These are phyloP conservation scores for Trichoderma afroharzianum DNA, from an alignment of 2,329 filamentous ascomycete species.

Conservation along the genomic window DNA sequence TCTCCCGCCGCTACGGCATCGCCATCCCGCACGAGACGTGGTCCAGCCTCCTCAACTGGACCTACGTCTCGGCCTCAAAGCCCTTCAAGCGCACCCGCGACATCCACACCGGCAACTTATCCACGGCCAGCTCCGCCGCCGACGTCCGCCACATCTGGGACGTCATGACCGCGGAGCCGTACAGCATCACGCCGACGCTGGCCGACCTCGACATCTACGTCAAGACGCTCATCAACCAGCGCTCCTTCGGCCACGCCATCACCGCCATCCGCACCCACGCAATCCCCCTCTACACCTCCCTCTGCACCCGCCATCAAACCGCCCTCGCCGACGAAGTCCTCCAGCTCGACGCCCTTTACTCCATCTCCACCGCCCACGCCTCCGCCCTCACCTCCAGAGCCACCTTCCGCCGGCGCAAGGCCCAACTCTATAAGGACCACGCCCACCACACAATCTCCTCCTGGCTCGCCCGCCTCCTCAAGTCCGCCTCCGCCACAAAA, in stretches of 20 bases:
- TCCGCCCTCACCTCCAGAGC: conserved; percentile 17
- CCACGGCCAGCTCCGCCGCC: conserved; percentile 35
- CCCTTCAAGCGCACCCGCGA: conserved; percentile 37
- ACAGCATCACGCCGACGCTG: conserved; percentile 54
- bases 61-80: conserved; percentile 52
- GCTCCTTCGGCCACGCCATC: conserved; percentile 31
- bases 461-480: conserved; percentile 29
- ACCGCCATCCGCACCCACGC: conserved; percentile 38
- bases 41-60: conserved; percentile 65
- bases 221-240: conserved; percentile 35
- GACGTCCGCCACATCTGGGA: conserved; percentile 55
- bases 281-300: conserved; percentile 36
- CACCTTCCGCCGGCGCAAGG: conserved; percentile 26
- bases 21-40: conserved; percentile 56
- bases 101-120: conserved; percentile 26
- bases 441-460: conserved; percentile 29
- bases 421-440: conserved; percentile 33
- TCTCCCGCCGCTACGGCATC: conserved; percentile 59
- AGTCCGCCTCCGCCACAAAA: conserved; percentile 23
- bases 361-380: background rate
- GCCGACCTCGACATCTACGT: conserved; percentile 49
- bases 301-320: conserved; percentile 26
- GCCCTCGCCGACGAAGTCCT: conserved; percentile 35
- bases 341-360: conserved; percentile 23
- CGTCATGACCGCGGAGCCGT: conserved; percentile 56